Percentiles rank a stretch among this genome's conserved stretches.
phyloP scores from a whole-genome alignment of 345 rosid species.

The Viola odorata region DNA sequence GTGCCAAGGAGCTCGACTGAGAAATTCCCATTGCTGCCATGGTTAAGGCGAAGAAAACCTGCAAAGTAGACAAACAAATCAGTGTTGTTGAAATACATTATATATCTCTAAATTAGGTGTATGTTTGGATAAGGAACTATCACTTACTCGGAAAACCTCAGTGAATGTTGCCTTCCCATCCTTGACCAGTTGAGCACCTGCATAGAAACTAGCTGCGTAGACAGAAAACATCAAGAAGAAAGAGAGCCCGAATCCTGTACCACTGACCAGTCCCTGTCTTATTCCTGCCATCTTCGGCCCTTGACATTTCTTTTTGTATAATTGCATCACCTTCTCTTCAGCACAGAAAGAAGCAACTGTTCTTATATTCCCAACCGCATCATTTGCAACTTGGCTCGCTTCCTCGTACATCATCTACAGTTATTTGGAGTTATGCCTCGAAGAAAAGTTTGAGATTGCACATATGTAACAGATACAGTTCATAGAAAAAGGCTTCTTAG shows the following conservation, averaged over 20 bases:
- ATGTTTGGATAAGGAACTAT: background rate
- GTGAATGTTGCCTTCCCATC: slow-evolving; percentile 43
- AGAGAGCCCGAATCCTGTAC: slow-evolving; percentile 65
- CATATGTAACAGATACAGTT: background rate
- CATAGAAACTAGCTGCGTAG: slow-evolving; percentile 65
- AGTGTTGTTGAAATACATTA: background rate
- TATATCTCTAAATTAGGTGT: background rate
- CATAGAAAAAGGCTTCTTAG: background rate
- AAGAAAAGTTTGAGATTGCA: background rate
- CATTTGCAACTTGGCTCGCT: slow-evolving; percentile 89
- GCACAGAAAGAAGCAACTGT: slow-evolving; percentile 88
- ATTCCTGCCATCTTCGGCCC: slow-evolving; percentile 66
- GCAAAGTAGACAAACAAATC: background rate
- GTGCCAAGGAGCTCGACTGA: slow-evolving; percentile 61
- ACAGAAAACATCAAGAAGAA: slow-evolving; percentile 52
- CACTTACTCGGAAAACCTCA: slow-evolving; percentile 58
- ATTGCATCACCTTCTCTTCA: slow-evolving; percentile 72
- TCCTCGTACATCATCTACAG: slow-evolving; percentile 77
- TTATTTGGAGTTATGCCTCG: background rate
- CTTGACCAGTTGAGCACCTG: slow-evolving; percentile 59
- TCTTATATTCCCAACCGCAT: slow-evolving; percentile 85
- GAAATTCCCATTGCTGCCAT: slow-evolving; percentile 60
- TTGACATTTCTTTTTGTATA: slow-evolving; percentile 67
- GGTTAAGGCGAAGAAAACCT: slow-evolving; percentile 75
- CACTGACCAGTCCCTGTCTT: slow-evolving; percentile 69